Evolutionary conservation across 176 grass and related monocot genomes (phyloP).

Genomic region (Oryza rufipogon): DNA sequence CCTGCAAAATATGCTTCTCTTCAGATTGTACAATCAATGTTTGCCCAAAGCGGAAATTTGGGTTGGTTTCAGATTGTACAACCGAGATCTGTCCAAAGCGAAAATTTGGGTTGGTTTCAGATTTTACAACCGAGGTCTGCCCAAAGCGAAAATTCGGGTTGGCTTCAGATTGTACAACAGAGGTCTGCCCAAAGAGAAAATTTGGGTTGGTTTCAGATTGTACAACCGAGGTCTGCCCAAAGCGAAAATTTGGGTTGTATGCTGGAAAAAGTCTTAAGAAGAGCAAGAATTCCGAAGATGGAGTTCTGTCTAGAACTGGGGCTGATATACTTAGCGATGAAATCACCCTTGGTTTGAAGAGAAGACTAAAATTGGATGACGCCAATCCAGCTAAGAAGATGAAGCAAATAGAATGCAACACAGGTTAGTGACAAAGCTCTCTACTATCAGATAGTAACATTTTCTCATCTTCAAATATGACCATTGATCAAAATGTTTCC

Average conservation of each 20-base stretch:
- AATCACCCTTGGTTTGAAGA: conserved; percentile 58
- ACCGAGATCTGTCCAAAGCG: not conserved
- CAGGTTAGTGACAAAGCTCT: conserved; percentile 23
- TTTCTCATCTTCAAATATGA: not conserved
- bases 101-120: too few species aligned
- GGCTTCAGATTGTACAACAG: not conserved
- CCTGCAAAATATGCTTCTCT: not conserved
- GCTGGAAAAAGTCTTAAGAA: conserved; percentile 43
- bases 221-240: conserved; percentile 1
- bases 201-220: too few species aligned
- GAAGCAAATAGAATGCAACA: conserved; percentile 31
- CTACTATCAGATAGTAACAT: not conserved
- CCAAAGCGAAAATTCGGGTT: too few species aligned
- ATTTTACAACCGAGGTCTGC: not conserved
- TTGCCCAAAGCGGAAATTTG: too few species aligned
- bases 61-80: not conserved
- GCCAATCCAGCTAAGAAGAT: conserved; percentile 51
- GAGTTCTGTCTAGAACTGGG: not conserved
- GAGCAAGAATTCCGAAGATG: conserved; percentile 36
- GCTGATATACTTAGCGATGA: conserved; percentile 45
- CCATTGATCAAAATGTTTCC: not conserved
- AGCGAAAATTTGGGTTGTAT: conserved; percentile 28
- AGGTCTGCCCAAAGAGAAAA: too few species aligned
- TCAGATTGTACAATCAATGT: conserved; percentile 3
- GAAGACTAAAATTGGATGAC: conserved; percentile 68